Evolutionary conservation across 2,329 filamentous ascomycete genomes (phyloP), one percentile per base, ranked within the genome.

Genomic region (Lasiodiplodia citricola): DNA sequence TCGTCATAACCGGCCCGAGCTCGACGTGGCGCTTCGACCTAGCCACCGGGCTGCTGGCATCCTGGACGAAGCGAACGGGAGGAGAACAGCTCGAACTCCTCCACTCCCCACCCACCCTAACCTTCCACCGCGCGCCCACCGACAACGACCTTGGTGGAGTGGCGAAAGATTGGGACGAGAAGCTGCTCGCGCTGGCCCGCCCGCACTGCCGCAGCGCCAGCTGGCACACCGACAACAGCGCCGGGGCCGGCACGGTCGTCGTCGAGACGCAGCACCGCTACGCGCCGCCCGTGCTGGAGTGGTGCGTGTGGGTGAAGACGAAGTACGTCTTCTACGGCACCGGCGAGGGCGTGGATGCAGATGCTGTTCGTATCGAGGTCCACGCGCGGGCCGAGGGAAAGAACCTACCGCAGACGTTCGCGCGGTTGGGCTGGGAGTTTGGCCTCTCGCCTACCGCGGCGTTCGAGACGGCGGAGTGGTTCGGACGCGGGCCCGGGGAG

Each of bases 111-210:
- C 41, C 44, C 2, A 10, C 8, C 11, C 21, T 55, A 18, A 5
- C 31, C 18, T 38, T 55, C 25, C 62, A 56, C 28, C 54, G 54
- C 7, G 54, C 28, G 1, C 54, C 54, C 3, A 51, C 58, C 10
- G 38, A 47, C n/a, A 63, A 63, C 23, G 58, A 63, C 37, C 16
- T 11, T 5, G 18, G 38, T 18, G 58, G 28, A 8, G 18, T 18
- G 0, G 78, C 77, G 35, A 18, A n/a, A 6, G 71, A 74, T 2
- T 35, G 54, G 54, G 16, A 1, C 14, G 76, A 87, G 84, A 13
- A 93, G 92, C 80, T 80, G 81, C 18, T 56, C 4, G 18, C 13
- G 7, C 54, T 56, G 3, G 54, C 31, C 5, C 28, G 31, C 4
- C 31, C 31, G 28, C 31, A 56, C 31, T 35, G 54, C 31, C 54